Conservation (phyloP, 257 asterid genomes). For the Asclepias syriaca region DNA sequence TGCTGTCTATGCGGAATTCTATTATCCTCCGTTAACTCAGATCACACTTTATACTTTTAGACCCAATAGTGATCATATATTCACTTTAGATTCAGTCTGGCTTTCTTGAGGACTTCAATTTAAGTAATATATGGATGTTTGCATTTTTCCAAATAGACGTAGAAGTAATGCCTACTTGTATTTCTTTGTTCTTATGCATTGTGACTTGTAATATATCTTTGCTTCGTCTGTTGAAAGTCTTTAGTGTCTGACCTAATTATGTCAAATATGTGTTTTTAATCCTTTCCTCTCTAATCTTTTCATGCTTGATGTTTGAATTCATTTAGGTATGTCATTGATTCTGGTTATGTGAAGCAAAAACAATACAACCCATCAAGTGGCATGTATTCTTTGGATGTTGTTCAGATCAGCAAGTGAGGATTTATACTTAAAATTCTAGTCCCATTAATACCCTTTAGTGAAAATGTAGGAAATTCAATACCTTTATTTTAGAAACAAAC, state of each 20-base stretch:
- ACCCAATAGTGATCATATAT: background rate
- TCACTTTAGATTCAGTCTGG: background rate
- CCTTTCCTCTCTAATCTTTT: constrained; percentile 1
- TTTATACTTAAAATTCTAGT: background rate
- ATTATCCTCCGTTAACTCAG: constrained; percentile 3
- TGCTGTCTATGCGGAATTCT: background rate
- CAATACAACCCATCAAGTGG: constrained; percentile 93
- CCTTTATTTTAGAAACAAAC: background rate
- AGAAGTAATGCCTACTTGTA: background rate
- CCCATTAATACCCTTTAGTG: background rate
- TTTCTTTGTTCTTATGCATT: background rate
- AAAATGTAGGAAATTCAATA: background rate
- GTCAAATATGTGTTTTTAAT: background rate
- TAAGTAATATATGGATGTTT: background rate
- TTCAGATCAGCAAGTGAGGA: constrained; percentile 96
- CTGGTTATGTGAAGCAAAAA: constrained; percentile 95
- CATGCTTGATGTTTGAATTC: constrained; percentile 18
- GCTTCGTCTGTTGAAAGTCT: background rate
- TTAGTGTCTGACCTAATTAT: background rate
- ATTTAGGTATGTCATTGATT: constrained; percentile 77
- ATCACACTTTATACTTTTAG: background rate
- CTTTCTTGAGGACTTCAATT: background rate
- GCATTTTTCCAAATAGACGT: background rate
- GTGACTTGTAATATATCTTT: background rate
- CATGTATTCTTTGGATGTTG: constrained; percentile 93